These are phyloP conservation scores for Clonostachys rhizophaga DNA, from an alignment of 2,329 filamentous ascomycete genomes.

Conservation along the genomic window DNA sequence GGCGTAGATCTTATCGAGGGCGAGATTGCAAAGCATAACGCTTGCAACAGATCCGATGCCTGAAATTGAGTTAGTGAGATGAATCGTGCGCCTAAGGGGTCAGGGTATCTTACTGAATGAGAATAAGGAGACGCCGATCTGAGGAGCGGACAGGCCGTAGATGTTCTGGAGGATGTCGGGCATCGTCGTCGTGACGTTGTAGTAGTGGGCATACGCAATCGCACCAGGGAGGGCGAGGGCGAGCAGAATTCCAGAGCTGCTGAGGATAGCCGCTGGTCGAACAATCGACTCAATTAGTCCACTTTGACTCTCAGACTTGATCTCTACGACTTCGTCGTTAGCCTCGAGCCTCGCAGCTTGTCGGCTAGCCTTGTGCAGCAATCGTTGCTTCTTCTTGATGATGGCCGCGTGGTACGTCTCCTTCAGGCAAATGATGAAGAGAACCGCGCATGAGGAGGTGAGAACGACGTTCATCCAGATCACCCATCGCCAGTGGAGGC, in stretches of 20 bases:
- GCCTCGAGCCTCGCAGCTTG: neutral
- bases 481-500: constrained; percentile 47
- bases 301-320: too few species aligned
- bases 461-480: constrained; percentile 44
- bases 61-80: too few species aligned
- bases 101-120: too few species aligned
- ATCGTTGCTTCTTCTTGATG: constrained; percentile 15
- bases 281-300: constrained; percentile 26
- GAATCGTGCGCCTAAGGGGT: too few species aligned
- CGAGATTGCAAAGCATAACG: constrained; percentile 42
- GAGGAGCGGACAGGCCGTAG: constrained; percentile 44
- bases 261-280: constrained; percentile 39
- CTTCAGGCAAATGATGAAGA: constrained; percentile 45
- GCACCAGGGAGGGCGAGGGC: constrained; percentile 38
- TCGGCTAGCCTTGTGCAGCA: neutral
- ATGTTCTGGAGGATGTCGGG: constrained; percentile 40
- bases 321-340: neutral
- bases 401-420: constrained; percentile 61
- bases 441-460: constrained; percentile 40
- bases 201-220: constrained; percentile 46
- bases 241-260: constrained; percentile 46
- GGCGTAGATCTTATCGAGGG: constrained; percentile 49
- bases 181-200: constrained; percentile 48
- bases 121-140: constrained; percentile 29
- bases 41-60: constrained; percentile 35